Percentiles rank a stretch among this genome's conserved stretches.
These are phyloP conservation scores for Epichloe gansuensis DNA, from an alignment of 2,329 filamentous ascomycete genomes.

Conservation along the genomic window DNA sequence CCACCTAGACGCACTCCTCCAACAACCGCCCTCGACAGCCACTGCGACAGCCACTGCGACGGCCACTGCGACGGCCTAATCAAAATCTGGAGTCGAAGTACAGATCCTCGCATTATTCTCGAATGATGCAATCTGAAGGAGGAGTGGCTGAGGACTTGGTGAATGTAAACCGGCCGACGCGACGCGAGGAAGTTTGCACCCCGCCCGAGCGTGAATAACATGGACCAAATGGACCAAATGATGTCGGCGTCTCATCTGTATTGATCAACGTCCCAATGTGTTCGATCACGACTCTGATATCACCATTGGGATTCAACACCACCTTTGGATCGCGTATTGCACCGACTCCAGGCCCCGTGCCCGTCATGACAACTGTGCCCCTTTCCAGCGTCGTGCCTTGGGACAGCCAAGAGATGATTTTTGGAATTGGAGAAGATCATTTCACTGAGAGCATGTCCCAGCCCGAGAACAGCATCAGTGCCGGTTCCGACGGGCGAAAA, in stretches of 20 bases:
- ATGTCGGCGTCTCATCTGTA: constrained; percentile 3
- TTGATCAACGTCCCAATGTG: constrained; percentile 25
- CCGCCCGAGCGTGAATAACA: too few relatives aligned
- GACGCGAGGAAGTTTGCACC: too few relatives aligned
- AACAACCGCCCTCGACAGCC: too few relatives aligned
- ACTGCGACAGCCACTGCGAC: too few relatives aligned
- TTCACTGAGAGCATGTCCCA: constrained; percentile 11
- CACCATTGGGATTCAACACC: constrained; percentile 23
- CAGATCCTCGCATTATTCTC: too few relatives aligned
- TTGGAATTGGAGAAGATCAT: constrained; percentile 46
- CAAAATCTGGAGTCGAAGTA: too few relatives aligned
- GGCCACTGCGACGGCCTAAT: too few relatives aligned
- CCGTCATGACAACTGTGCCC: constrained; percentile 51
- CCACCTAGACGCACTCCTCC: too few relatives aligned
- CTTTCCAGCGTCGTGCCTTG: constrained; percentile 46
- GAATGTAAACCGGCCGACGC: too few relatives aligned
- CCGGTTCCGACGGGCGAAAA: not conserved
- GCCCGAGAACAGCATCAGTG: not conserved
- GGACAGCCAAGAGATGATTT: constrained; percentile 44
- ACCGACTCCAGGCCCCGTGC: constrained; percentile 35
- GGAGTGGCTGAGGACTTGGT: too few relatives aligned
- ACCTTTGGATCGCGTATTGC: constrained; percentile 26
- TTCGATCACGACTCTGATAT: constrained; percentile 25
- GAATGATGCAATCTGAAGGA: too few relatives aligned
- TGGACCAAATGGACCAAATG: too few relatives aligned